Evolutionary conservation across 2,329 filamentous ascomycete genomes (phyloP).

Genomic region (Bertia moriformis): DNA sequence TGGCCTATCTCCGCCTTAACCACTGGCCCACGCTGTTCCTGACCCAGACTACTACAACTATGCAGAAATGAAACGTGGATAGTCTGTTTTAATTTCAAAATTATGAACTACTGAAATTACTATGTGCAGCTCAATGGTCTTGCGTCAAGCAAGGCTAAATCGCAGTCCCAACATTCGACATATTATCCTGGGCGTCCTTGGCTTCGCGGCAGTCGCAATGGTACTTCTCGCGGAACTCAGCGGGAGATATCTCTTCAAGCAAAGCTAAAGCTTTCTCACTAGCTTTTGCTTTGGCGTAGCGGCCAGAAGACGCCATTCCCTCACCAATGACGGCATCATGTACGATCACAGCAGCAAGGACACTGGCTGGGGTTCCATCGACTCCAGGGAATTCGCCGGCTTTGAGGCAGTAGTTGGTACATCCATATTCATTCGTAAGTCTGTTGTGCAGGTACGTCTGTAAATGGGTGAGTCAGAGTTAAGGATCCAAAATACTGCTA

Average conservation of each 20-base stretch:
- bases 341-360: constrained; percentile 62
- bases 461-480: constrained; percentile 50
- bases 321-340: constrained; percentile 57
- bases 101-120: too few species aligned
- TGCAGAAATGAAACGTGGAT: too few species aligned
- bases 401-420: constrained; percentile 6
- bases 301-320: constrained; percentile 43
- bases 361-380: constrained; percentile 17
- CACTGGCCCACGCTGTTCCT: too few species aligned
- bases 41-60: too few species aligned
- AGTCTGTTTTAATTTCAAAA: too few species aligned
- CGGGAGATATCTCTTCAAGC: constrained; percentile 26
- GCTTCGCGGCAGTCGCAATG: constrained; percentile 44
- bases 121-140: too few species aligned
- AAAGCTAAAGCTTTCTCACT: constrained; percentile 40
- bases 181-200: neutral
- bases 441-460: constrained; percentile 25
- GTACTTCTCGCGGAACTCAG: constrained; percentile 44
- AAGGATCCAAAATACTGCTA: too few species aligned
- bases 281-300: constrained; percentile 60
- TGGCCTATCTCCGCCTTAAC: too few species aligned
- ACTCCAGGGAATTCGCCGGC: neutral
- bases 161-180: neutral
- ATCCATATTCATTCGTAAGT: constrained; percentile 13
- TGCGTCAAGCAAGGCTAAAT: neutral